These are phyloP conservation scores for Fonsecaea multimorphosa DNA, from an alignment of 2,329 filamentous ascomycete species.

Conservation along the genomic window DNA sequence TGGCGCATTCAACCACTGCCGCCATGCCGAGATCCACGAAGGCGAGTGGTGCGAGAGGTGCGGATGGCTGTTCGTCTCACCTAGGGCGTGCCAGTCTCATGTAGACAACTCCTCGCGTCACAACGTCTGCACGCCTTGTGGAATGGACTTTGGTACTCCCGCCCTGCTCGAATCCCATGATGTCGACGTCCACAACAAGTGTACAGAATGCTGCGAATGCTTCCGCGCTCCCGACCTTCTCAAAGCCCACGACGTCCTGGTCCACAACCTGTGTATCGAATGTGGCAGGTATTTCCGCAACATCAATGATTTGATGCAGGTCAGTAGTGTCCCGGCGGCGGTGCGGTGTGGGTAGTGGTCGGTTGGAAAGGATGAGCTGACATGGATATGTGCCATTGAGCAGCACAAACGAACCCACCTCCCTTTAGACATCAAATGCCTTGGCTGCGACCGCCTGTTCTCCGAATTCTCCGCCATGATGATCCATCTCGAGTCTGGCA, in stretches of 20 bases:
- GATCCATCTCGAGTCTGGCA: constrained; percentile 41
- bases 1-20: constrained; percentile 28
- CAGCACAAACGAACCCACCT: constrained; percentile 39
- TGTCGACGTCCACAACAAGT: constrained; percentile 29
- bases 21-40: constrained; percentile 20
- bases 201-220: constrained; percentile 24
- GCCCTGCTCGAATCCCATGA: constrained; percentile 25
- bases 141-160: constrained; percentile 2
- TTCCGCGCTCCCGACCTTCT: constrained; percentile 18
- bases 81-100: constrained; percentile 16
- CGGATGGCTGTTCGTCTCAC: constrained; percentile 28
- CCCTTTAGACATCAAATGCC: constrained; percentile 31
- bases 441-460: constrained; percentile 38
- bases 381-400: background rate
- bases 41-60: constrained; percentile 33
- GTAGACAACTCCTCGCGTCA: constrained; percentile 20
- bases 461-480: constrained; percentile 39
- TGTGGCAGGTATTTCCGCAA: constrained; percentile 8
- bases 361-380: background rate
- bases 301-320: constrained; percentile 36
- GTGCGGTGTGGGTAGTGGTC: too few species aligned
- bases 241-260: background rate
- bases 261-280: constrained; percentile 2
- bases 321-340: background rate
- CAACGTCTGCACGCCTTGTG: constrained; percentile 20